phyloP scores from a whole-genome alignment of 2,329 filamentous ascomycete species.

The Acrocalymma vagum region DNA sequence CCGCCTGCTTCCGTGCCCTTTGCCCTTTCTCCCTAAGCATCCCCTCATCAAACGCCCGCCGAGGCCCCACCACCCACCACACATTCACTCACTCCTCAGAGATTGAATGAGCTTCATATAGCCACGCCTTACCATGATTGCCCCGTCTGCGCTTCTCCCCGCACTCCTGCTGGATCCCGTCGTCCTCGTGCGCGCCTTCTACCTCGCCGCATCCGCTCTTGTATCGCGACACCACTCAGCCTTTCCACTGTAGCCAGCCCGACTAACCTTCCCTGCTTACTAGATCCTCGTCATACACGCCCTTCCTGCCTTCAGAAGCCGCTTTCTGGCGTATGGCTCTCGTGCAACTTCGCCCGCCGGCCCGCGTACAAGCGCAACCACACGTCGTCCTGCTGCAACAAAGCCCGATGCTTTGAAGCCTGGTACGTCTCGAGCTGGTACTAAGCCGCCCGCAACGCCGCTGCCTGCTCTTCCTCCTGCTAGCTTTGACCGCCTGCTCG shows the following conservation, averaged over 20 bases:
- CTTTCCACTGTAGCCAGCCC: conserved; percentile 12
- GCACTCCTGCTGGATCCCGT: conserved; percentile 23
- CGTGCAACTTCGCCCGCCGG: conserved; percentile 48
- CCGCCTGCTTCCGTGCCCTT: background rate
- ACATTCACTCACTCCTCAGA: too few relatives aligned
- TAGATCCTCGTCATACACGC: conserved; percentile 61
- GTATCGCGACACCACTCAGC: conserved; percentile 44
- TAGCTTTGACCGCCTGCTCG: conserved; percentile 48
- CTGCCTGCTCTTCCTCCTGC: conserved; percentile 18
- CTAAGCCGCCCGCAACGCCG: too few relatives aligned
- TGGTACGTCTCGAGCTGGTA: too few relatives aligned
- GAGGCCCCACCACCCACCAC: too few relatives aligned
- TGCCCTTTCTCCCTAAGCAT: conserved; percentile 4
- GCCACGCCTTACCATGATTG: too few relatives aligned
- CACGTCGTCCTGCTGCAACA: too few relatives aligned
- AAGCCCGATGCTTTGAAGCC: too few relatives aligned
- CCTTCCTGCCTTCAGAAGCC: conserved; percentile 59
- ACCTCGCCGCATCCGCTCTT: conserved; percentile 48
- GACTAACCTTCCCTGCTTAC: conserved; percentile 39
- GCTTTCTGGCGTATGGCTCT: conserved; percentile 69
- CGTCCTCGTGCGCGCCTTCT: conserved; percentile 44
- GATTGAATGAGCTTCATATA: too few relatives aligned
- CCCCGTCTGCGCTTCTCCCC: too few relatives aligned
- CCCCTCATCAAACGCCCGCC: background rate
- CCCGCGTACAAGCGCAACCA: conserved; percentile 5